A percentile compares a stretch with the other conserved stretches of the same genome.
These are phyloP conservation scores for Colletotrichum incanum DNA, from an alignment of 2,329 filamentous ascomycete genomes.

Conservation along the genomic window DNA sequence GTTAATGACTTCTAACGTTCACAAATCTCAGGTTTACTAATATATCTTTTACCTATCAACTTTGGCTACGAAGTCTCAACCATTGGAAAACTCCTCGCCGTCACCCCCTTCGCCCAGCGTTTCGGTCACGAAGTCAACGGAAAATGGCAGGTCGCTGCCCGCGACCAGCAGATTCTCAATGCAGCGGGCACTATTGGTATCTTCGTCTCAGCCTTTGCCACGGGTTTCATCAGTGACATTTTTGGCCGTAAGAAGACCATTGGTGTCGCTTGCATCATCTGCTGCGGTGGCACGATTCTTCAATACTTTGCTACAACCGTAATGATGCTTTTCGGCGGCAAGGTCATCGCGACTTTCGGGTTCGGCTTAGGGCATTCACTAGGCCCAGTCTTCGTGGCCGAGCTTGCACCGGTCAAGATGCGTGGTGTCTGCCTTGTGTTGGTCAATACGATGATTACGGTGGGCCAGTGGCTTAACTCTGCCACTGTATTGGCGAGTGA, in stretches of 20 bases:
- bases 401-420: conserved; percentile 51
- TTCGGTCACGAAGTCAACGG: conserved; percentile 47
- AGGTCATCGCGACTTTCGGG: conserved; percentile 49
- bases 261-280: conserved; percentile 39
- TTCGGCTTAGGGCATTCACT: conserved; percentile 52
- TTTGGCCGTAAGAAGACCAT: conserved; percentile 49
- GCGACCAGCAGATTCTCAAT: conserved; percentile 51
- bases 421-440: conserved; percentile 50
- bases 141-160: conserved; percentile 46
- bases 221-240: conserved; percentile 48
- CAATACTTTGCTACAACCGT: conserved; percentile 47
- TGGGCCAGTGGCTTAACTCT: conserved; percentile 47
- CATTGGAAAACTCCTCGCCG: conserved; percentile 51
- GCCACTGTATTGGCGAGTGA: conserved; percentile 34
- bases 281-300: conserved; percentile 46
- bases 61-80: conserved; percentile 50
- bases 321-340: conserved; percentile 50
- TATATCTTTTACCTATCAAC: conserved; percentile 38
- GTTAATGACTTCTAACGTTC: not conserved
- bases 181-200: conserved; percentile 50
- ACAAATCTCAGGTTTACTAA: conserved; percentile 23
- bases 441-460: conserved; percentile 53
- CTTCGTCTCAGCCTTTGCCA: conserved; percentile 50
- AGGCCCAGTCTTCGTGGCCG: conserved; percentile 52
- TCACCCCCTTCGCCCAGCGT: conserved; percentile 47